Base-by-base conservation (phyloP, 805 yeast species). In the Pichia nakasei region DNA sequence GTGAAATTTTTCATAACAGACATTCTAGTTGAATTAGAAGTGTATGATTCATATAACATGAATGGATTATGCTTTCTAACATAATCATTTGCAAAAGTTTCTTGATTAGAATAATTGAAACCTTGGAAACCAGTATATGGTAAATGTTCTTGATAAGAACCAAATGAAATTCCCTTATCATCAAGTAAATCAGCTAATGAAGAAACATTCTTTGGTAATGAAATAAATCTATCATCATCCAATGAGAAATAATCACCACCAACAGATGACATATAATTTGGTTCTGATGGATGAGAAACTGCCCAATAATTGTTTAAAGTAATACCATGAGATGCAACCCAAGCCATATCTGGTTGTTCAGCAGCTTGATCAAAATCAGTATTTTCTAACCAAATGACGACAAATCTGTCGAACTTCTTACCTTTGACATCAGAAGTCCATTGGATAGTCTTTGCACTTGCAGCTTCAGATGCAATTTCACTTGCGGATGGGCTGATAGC, bases 41-140 rank as follows among this genome's bases (percentile, higher is more conserved):
- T 58, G 44, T 72, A 60, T 37, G 68, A 62, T 52, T 68, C 74
- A 54, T 57, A 72, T 29, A 63, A 58, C 35, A 68, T 54, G 52
- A 74, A 58, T 35, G 78, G 78, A 60, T 70, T 71, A 62, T 72
- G 76, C 56, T 75, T 72, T 58, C 78, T 70, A 31, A 72, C 69
- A 55, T 73, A 73, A 50, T 69, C 73, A 51, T 68, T 67, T 44
- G 72, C 70, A 34, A 55, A 60, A 39, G 64, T 64, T 39, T 60
- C 61, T 51, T 68, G 71, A 61, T 70, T 64, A 20, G 61, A 55
- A 60, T 58, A 73, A 58, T 68, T 61, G 61, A 65, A 69, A 48
- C 78, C 78, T 44, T 63, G 56, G 65, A 58, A 74, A 34, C 76
- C 78, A 37, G 77, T 57, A 66, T 72, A 73, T 35, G 79, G 78